phyloP scores from a whole-genome alignment of 1,139 yeast genomes.

The Pichia sp. region DNA sequence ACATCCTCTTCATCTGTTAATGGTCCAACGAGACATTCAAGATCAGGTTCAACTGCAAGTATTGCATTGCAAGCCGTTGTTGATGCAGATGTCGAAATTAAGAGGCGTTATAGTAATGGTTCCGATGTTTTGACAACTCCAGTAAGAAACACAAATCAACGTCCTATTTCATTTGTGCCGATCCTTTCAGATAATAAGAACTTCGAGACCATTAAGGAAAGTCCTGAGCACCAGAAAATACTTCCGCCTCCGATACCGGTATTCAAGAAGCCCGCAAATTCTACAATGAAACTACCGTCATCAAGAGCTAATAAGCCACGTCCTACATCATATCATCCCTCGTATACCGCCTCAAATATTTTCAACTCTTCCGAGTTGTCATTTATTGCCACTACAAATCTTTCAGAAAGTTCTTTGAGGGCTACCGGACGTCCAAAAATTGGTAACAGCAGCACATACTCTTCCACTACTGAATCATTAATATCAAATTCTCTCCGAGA shows the following conservation, averaged over 20 bases:
- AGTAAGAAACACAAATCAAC: conserved; percentile 14
- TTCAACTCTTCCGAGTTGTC: conserved; percentile 27
- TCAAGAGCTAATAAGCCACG: conserved; percentile 52
- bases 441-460: conserved; percentile 6
- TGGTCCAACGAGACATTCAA: conserved; percentile 23
- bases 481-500: conserved; percentile 16
- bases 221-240: conserved; percentile 25
- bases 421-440: conserved; percentile 5
- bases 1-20: background rate
- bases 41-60: conserved; percentile 49
- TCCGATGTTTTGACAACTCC: conserved; percentile 18
- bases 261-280: conserved; percentile 17
- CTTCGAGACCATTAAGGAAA: conserved; percentile 31
- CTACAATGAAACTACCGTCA: conserved; percentile 22
- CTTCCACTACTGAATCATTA: conserved; percentile 19
- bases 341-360: conserved; percentile 33
- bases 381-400: conserved; percentile 24
- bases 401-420: conserved; percentile 24
- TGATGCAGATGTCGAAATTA: conserved; percentile 44
- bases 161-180: conserved; percentile 22
- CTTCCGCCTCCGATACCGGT: conserved; percentile 28
- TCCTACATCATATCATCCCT: conserved; percentile 78
- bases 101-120: conserved; percentile 32
- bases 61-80: conserved; percentile 66
- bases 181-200: conserved; percentile 15